phyloP scores from a whole-genome alignment of 73 alveolate species.

The Tetrahymena borealis region DNA sequence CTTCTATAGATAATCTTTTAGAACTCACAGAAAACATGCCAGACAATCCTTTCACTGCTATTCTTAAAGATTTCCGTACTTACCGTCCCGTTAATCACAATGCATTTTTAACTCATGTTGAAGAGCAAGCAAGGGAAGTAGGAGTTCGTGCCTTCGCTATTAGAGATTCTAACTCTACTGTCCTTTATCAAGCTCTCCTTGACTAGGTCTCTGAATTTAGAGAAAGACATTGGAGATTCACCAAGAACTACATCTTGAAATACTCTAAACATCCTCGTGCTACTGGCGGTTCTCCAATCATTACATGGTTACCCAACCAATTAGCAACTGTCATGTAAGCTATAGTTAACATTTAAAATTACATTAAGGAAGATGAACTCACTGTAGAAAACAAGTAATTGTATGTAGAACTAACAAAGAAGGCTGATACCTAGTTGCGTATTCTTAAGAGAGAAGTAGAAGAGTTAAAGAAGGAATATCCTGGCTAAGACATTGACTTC shows the following conservation, averaged over 20 bases:
- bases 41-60: conserved; percentile 23
- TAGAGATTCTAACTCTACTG: conserved; percentile 10
- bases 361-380: neutral
- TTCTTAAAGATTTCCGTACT: conserved; percentile 20
- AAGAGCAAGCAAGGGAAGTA: conserved; percentile 2
- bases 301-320: conserved; percentile 28
- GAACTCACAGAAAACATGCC: conserved; percentile 31
- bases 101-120: conserved; percentile 6
- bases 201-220: conserved; percentile 26
- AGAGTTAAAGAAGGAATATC: conserved; percentile 1
- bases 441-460: conserved; percentile 19
- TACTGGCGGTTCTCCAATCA: conserved; percentile 32
- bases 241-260: conserved; percentile 22
- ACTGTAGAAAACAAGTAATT: conserved; percentile 9
- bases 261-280: conserved; percentile 32
- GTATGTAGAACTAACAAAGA: conserved; percentile 3
- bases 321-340: conserved; percentile 11
- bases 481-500: neutral
- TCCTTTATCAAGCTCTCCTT: neutral
- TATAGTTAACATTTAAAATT: neutral
- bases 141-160: conserved; percentile 22
- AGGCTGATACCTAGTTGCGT: neutral
- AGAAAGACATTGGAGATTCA: conserved; percentile 43
- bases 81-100: conserved; percentile 32
- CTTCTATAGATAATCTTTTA: conserved; percentile 15